Evolutionary conservation across 768 basidiomycete genomes (phyloP).

Genomic region (Kwoniella heveanensis): DNA sequence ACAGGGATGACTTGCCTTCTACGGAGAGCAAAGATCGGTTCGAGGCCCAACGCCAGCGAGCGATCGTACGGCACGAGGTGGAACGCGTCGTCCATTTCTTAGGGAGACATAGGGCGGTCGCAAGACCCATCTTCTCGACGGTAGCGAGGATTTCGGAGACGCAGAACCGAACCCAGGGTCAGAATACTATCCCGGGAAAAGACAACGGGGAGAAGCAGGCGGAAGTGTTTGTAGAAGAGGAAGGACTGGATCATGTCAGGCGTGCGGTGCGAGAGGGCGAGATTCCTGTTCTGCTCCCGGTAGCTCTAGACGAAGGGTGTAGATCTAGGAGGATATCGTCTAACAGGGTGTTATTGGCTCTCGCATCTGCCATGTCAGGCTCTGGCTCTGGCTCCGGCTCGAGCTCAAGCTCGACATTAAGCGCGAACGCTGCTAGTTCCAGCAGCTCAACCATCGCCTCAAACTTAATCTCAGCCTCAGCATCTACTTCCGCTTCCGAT

Average conservation of each 20-base stretch:
- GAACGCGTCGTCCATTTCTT: slow-evolving; percentile 81
- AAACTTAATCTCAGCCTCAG: not conserved
- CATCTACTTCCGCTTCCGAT: no score
- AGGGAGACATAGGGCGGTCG: slow-evolving; percentile 79
- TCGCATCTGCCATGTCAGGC: slow-evolving; percentile 78
- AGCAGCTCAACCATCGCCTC: slow-evolving; percentile 8
- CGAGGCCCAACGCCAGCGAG: slow-evolving; percentile 39
- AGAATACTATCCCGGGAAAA: no score
- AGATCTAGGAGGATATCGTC: slow-evolving; percentile 81
- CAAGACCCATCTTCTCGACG: slow-evolving; percentile 84
- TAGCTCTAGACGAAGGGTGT: slow-evolving; percentile 88
- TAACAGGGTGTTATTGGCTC: slow-evolving; percentile 83
- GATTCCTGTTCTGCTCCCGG: slow-evolving; percentile 91
- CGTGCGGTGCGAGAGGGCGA: slow-evolving; percentile 89
- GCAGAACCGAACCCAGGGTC: no score
- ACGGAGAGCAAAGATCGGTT: slow-evolving; percentile 34
- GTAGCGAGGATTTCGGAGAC: slow-evolving; percentile 59
- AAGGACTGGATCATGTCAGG: slow-evolving; percentile 79
- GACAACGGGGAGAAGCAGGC: no score
- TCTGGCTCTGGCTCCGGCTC: slow-evolving; percentile 54
- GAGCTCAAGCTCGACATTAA: slow-evolving; percentile 57
- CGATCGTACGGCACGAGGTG: slow-evolving; percentile 66
- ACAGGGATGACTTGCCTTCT: slow-evolving; percentile 70
- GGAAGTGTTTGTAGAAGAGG: slow-evolving; percentile 66
- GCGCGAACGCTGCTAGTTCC: no score